A percentile compares a stretch with the other conserved stretches of the same genome.
Evolutionary conservation across 164 flowering plant species (phyloP).

Genomic region (Kalanchoe fedtschenkoi): DNA sequence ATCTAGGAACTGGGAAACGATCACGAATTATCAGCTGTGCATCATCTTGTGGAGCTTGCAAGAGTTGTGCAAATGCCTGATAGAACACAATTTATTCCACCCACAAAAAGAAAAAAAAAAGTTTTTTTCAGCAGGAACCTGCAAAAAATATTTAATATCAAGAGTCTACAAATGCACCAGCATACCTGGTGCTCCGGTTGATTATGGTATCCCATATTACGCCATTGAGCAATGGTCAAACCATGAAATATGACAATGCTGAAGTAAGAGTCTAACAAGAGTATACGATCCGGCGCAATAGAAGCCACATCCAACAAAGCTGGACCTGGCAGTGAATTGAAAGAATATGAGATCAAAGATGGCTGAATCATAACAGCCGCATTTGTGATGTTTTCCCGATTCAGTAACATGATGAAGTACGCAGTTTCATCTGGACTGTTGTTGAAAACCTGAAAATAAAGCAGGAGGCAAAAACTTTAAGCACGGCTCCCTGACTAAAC

Average conservation of each 20-base stretch:
- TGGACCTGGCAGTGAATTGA: conserved; percentile 60
- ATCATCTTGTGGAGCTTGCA: conserved; percentile 78
- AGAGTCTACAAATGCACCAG: neutral
- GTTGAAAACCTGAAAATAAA: conserved; percentile 61
- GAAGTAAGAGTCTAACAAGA: conserved; percentile 82
- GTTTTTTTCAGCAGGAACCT: neutral
- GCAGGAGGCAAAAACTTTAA: conserved; percentile 8
- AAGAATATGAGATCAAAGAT: conserved; percentile 75
- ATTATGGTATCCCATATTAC: conserved; percentile 85
- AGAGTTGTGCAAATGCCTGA: conserved; percentile 71
- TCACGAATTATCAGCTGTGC: conserved; percentile 58
- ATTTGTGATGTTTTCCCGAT: conserved; percentile 70
- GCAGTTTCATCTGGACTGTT: conserved; percentile 99
- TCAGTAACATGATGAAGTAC: conserved; percentile 83
- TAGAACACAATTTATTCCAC: neutral
- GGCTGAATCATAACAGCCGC: conserved; percentile 98
- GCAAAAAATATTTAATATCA: too few relatives aligned
- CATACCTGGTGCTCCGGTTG: conserved; percentile 79
- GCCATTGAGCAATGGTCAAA: conserved; percentile 96
- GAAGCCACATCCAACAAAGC: conserved; percentile 89
- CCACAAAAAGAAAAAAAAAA: neutral
- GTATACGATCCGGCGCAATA: conserved; percentile 70
- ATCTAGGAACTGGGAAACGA: conserved; percentile 85
- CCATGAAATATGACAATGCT: conserved; percentile 93
- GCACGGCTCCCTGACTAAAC: neutral